Conservation (phyloP, 306 rosid species). For the Abrus pulchellus region DNA sequence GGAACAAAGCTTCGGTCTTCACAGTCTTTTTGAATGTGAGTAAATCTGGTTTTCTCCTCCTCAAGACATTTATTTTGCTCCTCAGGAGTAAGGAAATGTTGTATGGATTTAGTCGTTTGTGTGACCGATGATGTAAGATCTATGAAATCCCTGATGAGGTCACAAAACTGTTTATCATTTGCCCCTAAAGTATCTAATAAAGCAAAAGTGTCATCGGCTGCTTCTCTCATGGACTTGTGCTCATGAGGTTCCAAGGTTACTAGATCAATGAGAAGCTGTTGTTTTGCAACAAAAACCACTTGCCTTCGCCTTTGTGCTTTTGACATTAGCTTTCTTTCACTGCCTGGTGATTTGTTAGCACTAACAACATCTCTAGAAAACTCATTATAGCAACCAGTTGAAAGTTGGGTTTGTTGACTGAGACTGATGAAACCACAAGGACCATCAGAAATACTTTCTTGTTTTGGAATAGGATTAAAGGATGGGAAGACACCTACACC, state of each 20-base stretch:
- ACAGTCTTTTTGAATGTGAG: not conserved
- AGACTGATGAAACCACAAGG: no score
- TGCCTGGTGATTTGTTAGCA: not conserved
- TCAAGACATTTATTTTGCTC: not conserved
- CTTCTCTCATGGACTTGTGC: constrained; percentile 32
- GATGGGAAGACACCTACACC: no score
- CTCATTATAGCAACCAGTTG: not conserved
- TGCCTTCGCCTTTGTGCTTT: constrained; percentile 34
- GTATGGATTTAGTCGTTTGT: not conserved
- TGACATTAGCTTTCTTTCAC: constrained; percentile 34
- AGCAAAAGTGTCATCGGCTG: constrained; percentile 30
- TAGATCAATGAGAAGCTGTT: constrained; percentile 22
- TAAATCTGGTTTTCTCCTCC: constrained; percentile 24
- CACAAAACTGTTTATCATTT: constrained; percentile 17
- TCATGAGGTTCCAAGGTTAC: constrained; percentile 13
- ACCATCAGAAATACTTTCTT: no score
- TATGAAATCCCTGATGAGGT: constrained; percentile 42
- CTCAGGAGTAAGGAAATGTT: constrained; percentile 14
- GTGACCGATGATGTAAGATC: not conserved
- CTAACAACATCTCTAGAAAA: not conserved
- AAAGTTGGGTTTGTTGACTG: not conserved
- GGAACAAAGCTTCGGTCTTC: not conserved
- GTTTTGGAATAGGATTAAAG: no score
- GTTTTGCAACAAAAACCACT: not conserved
- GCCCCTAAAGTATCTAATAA: not conserved